These are phyloP conservation scores for Termitomyces heimii DNA, from an alignment of 768 basidiomycete species.

Conservation along the genomic window DNA sequence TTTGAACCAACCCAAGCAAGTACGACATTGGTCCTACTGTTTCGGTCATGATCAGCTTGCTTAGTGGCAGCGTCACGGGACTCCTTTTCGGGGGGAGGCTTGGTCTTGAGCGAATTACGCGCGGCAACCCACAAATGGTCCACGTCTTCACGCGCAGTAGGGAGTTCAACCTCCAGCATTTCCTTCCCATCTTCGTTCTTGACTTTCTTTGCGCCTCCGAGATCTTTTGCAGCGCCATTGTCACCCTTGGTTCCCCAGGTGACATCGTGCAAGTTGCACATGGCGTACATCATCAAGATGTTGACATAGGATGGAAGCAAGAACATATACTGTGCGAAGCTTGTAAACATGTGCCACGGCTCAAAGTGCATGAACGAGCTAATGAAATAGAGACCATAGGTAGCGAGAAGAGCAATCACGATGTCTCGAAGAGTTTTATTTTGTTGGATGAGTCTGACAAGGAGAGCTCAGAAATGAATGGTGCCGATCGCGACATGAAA, in stretches of 20 bases:
- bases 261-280: constrained; percentile 90
- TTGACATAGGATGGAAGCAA: constrained; percentile 74
- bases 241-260: constrained; percentile 94
- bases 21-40: constrained; percentile 80
- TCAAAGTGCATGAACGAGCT: constrained; percentile 86
- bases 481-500: neutral
- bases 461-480: neutral
- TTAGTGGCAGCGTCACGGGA: constrained; percentile 85
- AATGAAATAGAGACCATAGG: constrained; percentile 82
- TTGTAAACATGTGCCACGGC: constrained; percentile 97
- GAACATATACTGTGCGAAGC: constrained; percentile 89
- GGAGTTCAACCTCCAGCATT: constrained; percentile 80
- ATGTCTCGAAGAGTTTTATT: constrained; percentile 80
- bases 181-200: constrained; percentile 82
- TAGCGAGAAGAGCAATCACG: constrained; percentile 69
- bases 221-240: constrained; percentile 81
- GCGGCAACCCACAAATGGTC: constrained; percentile 84
- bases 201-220: constrained; percentile 87
- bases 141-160: constrained; percentile 79
- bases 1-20: constrained; percentile 82
- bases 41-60: constrained; percentile 82
- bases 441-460: constrained; percentile 47
- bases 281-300: constrained; percentile 91
- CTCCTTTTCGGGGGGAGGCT: constrained; percentile 68
- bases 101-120: constrained; percentile 59